Base-by-base conservation (phyloP, 2,329 filamentous ascomycete genomes). In the Aspergillus carbonarius region DNA sequence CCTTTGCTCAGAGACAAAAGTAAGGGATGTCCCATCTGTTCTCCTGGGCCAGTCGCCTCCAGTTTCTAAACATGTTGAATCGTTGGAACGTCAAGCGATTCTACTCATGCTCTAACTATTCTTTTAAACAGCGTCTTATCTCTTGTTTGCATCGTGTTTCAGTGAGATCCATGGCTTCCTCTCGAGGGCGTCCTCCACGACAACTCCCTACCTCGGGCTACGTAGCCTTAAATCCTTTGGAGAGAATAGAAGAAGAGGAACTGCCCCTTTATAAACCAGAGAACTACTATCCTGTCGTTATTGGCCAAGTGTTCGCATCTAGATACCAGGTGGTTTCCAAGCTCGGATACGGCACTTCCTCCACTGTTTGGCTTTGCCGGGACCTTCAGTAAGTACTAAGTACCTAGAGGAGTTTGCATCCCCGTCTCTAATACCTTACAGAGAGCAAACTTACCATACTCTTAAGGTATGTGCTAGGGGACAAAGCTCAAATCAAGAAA, bases 351-450 rank as follows among this genome's bases (percentile, higher is more conserved):
- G 65, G 67, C 37, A 58, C 64, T 13, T 58, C 56, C 17, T 66
- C 66, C 2, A 69, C 67, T 1, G 64, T 60, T 25, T 68, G 65
- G 67, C 60, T 68, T 15, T 63, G 60, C 42, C 51, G 60, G n/a
- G 61, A 68, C 55, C 51, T 67, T 37, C 18, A 42, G 65, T 63
- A 55, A 58, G 57, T 47, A 34, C n/a, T 49, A 55, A 58, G 57
- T 47, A 34, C n/a, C 46, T 0, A 47, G 6, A 32, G 9, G 20
- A 39, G 2, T 30, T 25, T 13, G n/a, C 8, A 6, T 17, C 44
- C 8, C 10, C 18, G 27, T 2, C n/a, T n/a, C 17, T 55, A 30
- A 60, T 35, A 27, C 15, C 1, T 32, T 48, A 17, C 17, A 58
- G 62, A 60, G 53, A 40, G 10, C 2, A 54, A 12, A 7, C 2